Conservation (phyloP, 2,329 filamentous ascomycete genomes). For the Lasiodiplodia sp. region DNA sequence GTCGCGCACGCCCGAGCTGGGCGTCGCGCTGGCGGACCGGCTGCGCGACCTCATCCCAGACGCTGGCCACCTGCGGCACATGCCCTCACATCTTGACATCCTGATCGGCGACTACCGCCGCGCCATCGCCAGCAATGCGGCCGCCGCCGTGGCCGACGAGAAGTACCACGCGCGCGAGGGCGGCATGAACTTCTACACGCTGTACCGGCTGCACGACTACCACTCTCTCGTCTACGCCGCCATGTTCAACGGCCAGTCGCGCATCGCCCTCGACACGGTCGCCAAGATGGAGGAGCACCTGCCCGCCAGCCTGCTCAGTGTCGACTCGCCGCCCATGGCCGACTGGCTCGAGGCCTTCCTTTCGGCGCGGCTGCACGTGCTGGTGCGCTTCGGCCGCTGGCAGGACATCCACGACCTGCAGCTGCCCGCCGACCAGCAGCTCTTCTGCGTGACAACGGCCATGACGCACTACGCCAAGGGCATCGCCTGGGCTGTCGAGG, state of each 20-base stretch:
- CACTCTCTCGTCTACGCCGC: slow-evolving; percentile 80
- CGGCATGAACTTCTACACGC: slow-evolving; percentile 74
- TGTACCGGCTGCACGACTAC: slow-evolving; percentile 77
- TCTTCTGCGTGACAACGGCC: slow-evolving; percentile 75
- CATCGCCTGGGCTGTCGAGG: slow-evolving; percentile 69
- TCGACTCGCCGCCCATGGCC: slow-evolving; percentile 75
- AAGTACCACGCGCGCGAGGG: slow-evolving; percentile 68
- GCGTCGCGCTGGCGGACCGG: slow-evolving; percentile 66
- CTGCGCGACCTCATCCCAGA: slow-evolving; percentile 73
- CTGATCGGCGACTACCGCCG: slow-evolving; percentile 74
- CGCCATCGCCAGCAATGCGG: slow-evolving; percentile 71
- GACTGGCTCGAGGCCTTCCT: slow-evolving; percentile 79
- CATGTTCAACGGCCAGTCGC: slow-evolving; percentile 75
- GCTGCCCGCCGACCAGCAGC: slow-evolving; percentile 63
- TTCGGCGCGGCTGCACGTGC: slow-evolving; percentile 71
- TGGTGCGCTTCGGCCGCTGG: slow-evolving; percentile 79
- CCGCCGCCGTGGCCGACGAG: slow-evolving; percentile 72
- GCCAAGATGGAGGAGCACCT: slow-evolving; percentile 66
- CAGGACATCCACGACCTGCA: slow-evolving; percentile 65
- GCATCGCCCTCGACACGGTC: slow-evolving; percentile 68
- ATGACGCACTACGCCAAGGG: slow-evolving; percentile 73
- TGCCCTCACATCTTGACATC: slow-evolving; percentile 80
- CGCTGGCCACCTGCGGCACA: slow-evolving; percentile 74
- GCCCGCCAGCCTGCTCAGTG: slow-evolving; percentile 68
- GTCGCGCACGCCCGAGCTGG: slow-evolving; percentile 70